Evolutionary conservation across 768 basidiomycete species (phyloP).

Genomic region (Xerocomellus chrysenteron): DNA sequence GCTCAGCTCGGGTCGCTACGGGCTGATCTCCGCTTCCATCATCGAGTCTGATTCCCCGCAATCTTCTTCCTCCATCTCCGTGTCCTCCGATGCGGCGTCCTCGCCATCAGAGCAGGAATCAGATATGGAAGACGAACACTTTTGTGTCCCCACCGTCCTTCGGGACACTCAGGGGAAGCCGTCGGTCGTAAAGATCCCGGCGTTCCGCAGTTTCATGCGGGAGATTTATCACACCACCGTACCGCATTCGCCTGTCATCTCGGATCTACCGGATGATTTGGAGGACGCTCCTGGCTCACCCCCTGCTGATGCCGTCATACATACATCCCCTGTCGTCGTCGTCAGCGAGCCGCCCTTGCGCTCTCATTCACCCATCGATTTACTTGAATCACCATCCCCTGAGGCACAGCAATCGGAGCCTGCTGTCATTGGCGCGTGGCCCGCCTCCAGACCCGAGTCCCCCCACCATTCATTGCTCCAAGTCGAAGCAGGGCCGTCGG

Average conservation of each 20-base stretch:
- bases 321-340: constrained; percentile 19
- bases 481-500: constrained; percentile 10
- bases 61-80: constrained; percentile 42
- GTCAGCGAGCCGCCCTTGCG: constrained; percentile 19
- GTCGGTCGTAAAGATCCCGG: constrained; percentile 32
- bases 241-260: constrained; percentile 10
- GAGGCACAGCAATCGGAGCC: constrained; percentile 35
- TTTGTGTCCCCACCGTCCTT: constrained; percentile 13
- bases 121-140: constrained; percentile 51
- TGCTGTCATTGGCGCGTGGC: constrained; percentile 44
- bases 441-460: constrained; percentile 37
- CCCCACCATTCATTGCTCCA: constrained; percentile 20
- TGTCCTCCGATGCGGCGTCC: constrained; percentile 35
- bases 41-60: constrained; percentile 25
- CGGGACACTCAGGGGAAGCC: constrained; percentile 15
- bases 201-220: constrained; percentile 32
- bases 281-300: constrained; percentile 14
- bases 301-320: background rate
- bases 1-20: constrained; percentile 60
- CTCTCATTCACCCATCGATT: constrained; percentile 50
- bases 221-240: constrained; percentile 22
- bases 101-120: constrained; percentile 43
- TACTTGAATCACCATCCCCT: constrained; percentile 26
- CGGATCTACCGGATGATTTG: constrained; percentile 11
- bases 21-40: constrained; percentile 42